These are phyloP conservation scores for Cyberlindnera maritima DNA, from an alignment of 805 yeast genomes.

Conservation along the genomic window DNA sequence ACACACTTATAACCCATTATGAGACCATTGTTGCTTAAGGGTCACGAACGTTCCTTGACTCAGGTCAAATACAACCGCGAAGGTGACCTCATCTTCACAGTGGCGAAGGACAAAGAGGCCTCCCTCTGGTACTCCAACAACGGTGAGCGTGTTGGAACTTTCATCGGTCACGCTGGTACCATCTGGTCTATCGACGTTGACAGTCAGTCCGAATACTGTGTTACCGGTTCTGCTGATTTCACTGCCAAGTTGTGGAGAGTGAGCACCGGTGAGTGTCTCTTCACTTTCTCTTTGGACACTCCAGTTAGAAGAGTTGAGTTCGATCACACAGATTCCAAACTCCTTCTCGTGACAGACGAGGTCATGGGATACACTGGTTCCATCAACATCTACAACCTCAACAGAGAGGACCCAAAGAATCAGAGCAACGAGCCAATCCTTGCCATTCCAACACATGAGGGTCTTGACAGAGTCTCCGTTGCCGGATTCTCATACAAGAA, in stretches of 20 bases:
- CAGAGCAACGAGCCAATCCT: slow-evolving; percentile 57
- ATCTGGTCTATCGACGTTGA: slow-evolving; percentile 93
- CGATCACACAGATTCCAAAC: slow-evolving; percentile 63
- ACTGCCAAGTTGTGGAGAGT: slow-evolving; percentile 83
- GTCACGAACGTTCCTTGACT: slow-evolving; percentile 96
- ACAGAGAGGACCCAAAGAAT: slow-evolving; percentile 42
- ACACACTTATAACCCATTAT: slow-evolving; percentile 28
- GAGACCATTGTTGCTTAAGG: slow-evolving; percentile 77
- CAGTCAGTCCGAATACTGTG: slow-evolving; percentile 58
- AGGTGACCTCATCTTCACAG: slow-evolving; percentile 90
- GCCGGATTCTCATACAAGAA: slow-evolving; percentile 87
- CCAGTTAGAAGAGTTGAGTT: slow-evolving; percentile 93
- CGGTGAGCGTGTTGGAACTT: slow-evolving; percentile 96
- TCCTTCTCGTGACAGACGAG: slow-evolving; percentile 81
- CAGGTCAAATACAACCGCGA: slow-evolving; percentile 94
- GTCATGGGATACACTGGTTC: slow-evolving; percentile 89
- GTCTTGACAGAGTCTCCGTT: slow-evolving; percentile 63
- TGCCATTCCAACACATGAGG: slow-evolving; percentile 57
- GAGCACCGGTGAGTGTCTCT: slow-evolving; percentile 69
- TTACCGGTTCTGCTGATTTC: slow-evolving; percentile 91
- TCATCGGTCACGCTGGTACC: slow-evolving; percentile 87
- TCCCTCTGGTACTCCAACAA: slow-evolving; percentile 92
- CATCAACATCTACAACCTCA: slow-evolving; percentile 63
- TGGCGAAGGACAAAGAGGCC: slow-evolving; percentile 86
- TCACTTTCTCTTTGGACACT: slow-evolving; percentile 70